Base-by-base conservation (phyloP, 2,329 filamentous ascomycete genomes). In the Thelonectria olida region DNA sequence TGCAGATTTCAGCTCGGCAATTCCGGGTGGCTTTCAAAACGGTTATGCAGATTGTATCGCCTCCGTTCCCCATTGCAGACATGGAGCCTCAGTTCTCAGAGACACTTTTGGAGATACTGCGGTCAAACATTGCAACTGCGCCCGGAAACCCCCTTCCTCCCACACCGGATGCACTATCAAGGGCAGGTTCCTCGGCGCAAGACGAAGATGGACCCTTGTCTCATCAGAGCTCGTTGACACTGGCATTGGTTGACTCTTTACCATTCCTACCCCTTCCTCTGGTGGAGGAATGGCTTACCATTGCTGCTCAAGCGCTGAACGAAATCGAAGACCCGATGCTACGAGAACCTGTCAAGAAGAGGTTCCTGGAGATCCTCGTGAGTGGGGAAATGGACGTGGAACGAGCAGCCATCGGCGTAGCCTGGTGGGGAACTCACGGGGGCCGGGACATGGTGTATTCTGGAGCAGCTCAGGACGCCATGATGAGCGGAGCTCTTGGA, bases 21-120 rank as follows among this genome's bases (percentile, higher is more conserved):
- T 97, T 97, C 80, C 87, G 93, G 27, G 83, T 97, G 9, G 94
- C 93, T 10, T 94, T 97, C 81, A 92, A 90, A 74, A 95, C 92
- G 2, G 82, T 97, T 45, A 87, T 97, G 75, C 90, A 91, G 69
- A 90, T 96, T 61, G 88, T 93, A 10, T 90, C 91, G 3, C 92
- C 93, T 3, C 94, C 93, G 0, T 93, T 91, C 36, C 85, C 88
- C 2, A 85, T 96, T 39, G 88, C 91, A 31, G 88, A 87, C 47
- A 84, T 84, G 5, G 90, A 96, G 64, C 92, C 92, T 1, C 84
- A 91, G 58, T 84, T 97, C n/a, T 89, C 92, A 2, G 92, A 94
- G 63, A 90, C 89, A 1, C 79, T 97, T 1, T 82, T 97, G 12
- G 93, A 97, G 73, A 89, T 96, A 73, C 86, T 91, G 67, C 87